A percentile compares a stretch with the other conserved stretches of the same genome.
Conservation (phyloP, 2,329 filamentous ascomycete species). For the Phoma herbarum region DNA sequence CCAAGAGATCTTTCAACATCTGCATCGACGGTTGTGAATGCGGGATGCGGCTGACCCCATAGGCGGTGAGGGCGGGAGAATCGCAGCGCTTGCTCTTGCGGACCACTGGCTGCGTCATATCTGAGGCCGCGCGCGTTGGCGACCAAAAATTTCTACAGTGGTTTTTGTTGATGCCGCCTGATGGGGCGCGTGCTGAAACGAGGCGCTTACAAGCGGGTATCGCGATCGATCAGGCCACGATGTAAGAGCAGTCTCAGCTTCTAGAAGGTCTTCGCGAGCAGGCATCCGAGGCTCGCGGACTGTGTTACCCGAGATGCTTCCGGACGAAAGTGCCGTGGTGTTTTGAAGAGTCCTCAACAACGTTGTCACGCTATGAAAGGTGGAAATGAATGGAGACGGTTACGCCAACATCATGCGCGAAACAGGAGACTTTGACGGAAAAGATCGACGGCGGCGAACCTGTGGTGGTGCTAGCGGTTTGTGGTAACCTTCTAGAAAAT, state of each 20-base stretch:
- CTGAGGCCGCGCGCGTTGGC: conserved; percentile 31
- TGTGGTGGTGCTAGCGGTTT: conserved; percentile 32
- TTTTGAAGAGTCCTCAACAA: conserved; percentile 31
- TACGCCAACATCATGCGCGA: conserved; percentile 32
- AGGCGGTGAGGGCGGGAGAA: conserved; percentile 45
- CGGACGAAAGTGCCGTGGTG: conserved; percentile 8
- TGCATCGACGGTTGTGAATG: conserved; percentile 20
- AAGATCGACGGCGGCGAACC: conserved; percentile 38
- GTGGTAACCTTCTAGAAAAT: conserved; percentile 47
- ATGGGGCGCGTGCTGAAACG: conserved; percentile 34
- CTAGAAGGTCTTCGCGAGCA: conserved; percentile 33
- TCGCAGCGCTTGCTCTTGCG: conserved; percentile 19
- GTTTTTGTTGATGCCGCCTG: conserved; percentile 23
- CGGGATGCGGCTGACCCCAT: conserved; percentile 42
- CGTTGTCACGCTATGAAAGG: conserved; percentile 17
- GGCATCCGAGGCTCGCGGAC: conserved; percentile 23
- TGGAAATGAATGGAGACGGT: conserved; percentile 26
- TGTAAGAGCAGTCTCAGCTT: conserved; percentile 16
- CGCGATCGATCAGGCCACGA: conserved; percentile 18
- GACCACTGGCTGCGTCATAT: conserved; percentile 39
- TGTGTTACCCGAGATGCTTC: conserved; percentile 12
- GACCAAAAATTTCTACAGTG: conserved; percentile 29
- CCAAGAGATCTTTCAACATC: conserved; percentile 7
- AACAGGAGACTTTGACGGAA: conserved; percentile 29
- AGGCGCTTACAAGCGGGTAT: conserved; percentile 36